Evolutionary conservation across 208 protist species (phyloP), one percentile per base, ranked within the genome.

Genomic region (Trypanosoma brucei): DNA sequence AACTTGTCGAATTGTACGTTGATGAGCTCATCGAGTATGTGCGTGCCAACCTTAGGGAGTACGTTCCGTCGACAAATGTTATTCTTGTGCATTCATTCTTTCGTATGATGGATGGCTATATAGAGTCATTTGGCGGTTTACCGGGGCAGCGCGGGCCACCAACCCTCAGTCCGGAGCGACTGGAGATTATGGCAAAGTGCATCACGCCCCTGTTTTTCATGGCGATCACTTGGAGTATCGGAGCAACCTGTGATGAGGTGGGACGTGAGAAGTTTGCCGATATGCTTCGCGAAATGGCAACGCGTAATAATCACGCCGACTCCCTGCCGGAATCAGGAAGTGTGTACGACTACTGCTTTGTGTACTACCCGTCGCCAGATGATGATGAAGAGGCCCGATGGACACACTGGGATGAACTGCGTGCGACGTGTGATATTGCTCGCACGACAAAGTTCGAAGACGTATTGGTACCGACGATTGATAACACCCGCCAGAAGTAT

Each of bases 191-290:
- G 46, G 70, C 73, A 5, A 73, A 71, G n/a, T 68, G 69, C 33
- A 65, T 92, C n/a, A 70, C 78, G 38, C 75, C 76, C n/a, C 76
- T 98, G 39, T 99, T 99, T 78, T 89, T 99, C 67, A 98, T 99
- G 64, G 85, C 93, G 7, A 55, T 99, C 4, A 72, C 98, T 9
- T 99, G 98, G 98, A 95, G 88, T 37, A 74, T 99, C 9, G 98
- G 98, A 3, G 94, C 86, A 0, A 97, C 91, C 0, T 97, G 91
- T 72, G 91, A 98, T 72, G 83, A 88, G 44, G 72, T 51, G 2
- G 83, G 94, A 1, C 84, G 97, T 9, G 79, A 83, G 38, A 46
- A 70, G n/a, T 99, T 99, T 75, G 90, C 91, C 63, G 53, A 73
- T 6, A 93, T 74, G 59, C 59, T 99, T 51, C 75, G 91, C 14